A percentile compares a stretch with the other conserved stretches of the same genome.
Conservation (phyloP, 257 asterid species). For the Nicotiana tabacum region DNA sequence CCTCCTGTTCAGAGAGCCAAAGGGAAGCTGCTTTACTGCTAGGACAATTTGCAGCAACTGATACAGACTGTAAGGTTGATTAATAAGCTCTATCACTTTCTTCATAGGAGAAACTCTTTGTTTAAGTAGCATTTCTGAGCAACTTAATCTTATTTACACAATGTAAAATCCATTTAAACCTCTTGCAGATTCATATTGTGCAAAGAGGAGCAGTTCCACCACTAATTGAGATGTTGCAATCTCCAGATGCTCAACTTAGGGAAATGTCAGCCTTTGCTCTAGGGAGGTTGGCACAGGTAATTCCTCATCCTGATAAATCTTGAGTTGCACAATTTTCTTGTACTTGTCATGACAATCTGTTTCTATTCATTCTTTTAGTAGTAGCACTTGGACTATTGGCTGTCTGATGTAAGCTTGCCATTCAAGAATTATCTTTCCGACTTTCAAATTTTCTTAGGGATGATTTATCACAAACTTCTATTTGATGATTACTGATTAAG, state of each 20-base stretch:
- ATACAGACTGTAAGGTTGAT: conserved; percentile 97
- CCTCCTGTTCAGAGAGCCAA: conserved; percentile 98
- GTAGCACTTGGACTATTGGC: background rate
- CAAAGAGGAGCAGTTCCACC: conserved; percentile 99
- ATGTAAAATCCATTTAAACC: background rate
- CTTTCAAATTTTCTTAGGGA: background rate
- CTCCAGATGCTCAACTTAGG: conserved; percentile 84
- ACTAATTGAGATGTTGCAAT: conserved; percentile 90
- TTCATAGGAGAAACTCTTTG: background rate
- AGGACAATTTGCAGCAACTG: conserved; percentile 99
- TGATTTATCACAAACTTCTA: background rate
- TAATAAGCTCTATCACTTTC: conserved; percentile 1
- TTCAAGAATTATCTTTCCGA: background rate
- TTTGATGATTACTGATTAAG: conserved; percentile 5
- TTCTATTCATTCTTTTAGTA: background rate
- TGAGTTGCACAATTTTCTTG: background rate
- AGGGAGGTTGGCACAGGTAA: conserved; percentile 98
- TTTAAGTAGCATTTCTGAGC: background rate
- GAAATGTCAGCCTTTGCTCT: conserved; percentile 99
- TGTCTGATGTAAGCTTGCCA: background rate
- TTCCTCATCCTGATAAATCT: conserved; percentile 6
- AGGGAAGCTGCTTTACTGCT: conserved; percentile 98
- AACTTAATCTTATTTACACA: background rate
- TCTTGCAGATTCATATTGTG: conserved; percentile 80
- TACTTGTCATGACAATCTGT: conserved; percentile 2